Percentiles rank a stretch among this genome's conserved stretches.
These are phyloP conservation scores for barrel medic (Medicago truncatula) DNA, from an alignment of 306 rosid genomes.

Conservation along the genomic window MtrunA17r5.0-ANR NC_053049.1:30998501-30999000, in stretches of 20 bases:
- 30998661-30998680: slow-evolving; percentile 62
- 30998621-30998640: slow-evolving; percentile 70
- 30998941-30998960: background rate
- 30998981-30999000: too few species aligned
- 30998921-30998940: background rate
- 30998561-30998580: background rate
- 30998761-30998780: too few species aligned
- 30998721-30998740: too few species aligned
- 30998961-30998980: background rate
- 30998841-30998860: too few species aligned
- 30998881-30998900: too few species aligned
- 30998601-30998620: slow-evolving; percentile 75
- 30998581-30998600: slow-evolving; percentile 51
- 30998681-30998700: background rate
- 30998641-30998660: slow-evolving; percentile 72
- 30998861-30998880: too few species aligned
- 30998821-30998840: too few species aligned
- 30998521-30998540: slow-evolving; percentile 63
- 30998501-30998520: slow-evolving; percentile 58
- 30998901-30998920: too few species aligned
- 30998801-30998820: too few species aligned
- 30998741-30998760: too few species aligned
- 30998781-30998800: too few species aligned
- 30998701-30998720: background rate
- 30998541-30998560: slow-evolving; percentile 40